Evolutionary conservation across 2,329 filamentous ascomycete species (phyloP).

Genomic region (Aureobasidium subglaciale): DNA sequence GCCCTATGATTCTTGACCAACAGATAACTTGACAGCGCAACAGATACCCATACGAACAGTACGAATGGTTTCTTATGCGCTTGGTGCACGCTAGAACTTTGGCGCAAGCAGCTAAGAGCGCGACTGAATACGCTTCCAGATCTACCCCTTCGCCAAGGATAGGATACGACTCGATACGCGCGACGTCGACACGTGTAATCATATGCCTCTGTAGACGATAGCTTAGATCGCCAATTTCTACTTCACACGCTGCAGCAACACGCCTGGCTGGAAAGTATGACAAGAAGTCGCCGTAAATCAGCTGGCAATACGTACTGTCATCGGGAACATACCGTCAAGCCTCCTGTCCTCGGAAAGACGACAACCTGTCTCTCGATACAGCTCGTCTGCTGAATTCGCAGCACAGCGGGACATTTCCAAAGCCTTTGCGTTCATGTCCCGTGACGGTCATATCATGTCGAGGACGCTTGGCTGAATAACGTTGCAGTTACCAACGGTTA

Average conservation of each 20-base stretch:
- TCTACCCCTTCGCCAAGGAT: neutral
- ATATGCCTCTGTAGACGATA: neutral
- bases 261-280: too few species aligned
- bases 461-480: neutral
- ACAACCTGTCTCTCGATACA: too few species aligned
- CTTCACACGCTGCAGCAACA: too few species aligned
- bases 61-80: neutral
- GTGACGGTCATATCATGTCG: neutral
- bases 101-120: neutral
- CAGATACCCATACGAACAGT: neutral
- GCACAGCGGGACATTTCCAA: too few species aligned
- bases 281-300: too few species aligned
- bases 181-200: neutral
- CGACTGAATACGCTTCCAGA: neutral
- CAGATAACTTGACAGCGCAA: neutral
- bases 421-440: too few species aligned
- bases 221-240: neutral
- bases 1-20: neutral
- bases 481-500: conserved; percentile 2
- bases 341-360: too few species aligned
- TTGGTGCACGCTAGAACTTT: neutral
- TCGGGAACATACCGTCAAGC: too few species aligned
- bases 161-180: neutral
- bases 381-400: neutral
- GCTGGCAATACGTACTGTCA: too few species aligned